Evolutionary conservation across 768 basidiomycete species (phyloP), one percentile per base, ranked within the genome.

Genomic region (Coprinellus aureogranulatus): DNA sequence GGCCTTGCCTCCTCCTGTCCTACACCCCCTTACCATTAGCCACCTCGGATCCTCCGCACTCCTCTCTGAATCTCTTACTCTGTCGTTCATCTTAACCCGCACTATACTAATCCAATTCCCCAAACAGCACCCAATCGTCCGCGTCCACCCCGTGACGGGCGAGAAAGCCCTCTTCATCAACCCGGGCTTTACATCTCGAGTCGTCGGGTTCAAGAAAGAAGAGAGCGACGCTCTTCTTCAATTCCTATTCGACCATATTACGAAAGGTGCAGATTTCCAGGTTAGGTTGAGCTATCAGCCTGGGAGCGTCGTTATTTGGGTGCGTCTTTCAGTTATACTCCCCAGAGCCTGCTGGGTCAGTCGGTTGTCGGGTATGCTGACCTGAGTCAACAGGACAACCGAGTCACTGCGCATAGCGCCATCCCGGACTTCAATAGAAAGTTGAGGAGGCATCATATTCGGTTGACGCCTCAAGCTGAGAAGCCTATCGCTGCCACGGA

Each of bases 161-260:
- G 79, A 84, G 65, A 84, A 85, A 67, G 81, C 80, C 1, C 71
- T 86, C 27, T 83, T 81, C 62, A 71, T 85, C 67, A 84, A 84
- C 67, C 76, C 73, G 49, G 79, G 75, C 25, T 83, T 83, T 72
- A 82, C 82, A 1, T 66, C 67, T 22, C 72, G 71, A 58, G 83
- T 84, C 64, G 80, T 83, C 34, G 82, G 82, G 2, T 82, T 73
- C 72, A 80, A 80, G 59, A 44, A 70, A 8, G 81, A 84, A 61
- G 83, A 84, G 62, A 81, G 79, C 14, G 81, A 84, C 31, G 76
- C 74, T 57, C 72, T 85, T 22, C 69, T 83, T 57, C 77, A 76
- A 34, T 82, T 84, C 74, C 70, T 83, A 37, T 82, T 70, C 68
- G 77, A 81, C 64, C 81, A 82, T 55, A 74, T 81, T 59, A 60